phyloP scores from a whole-genome alignment of 176 grass and related monocot genomes.

The Oryza glumipatula region DNA sequence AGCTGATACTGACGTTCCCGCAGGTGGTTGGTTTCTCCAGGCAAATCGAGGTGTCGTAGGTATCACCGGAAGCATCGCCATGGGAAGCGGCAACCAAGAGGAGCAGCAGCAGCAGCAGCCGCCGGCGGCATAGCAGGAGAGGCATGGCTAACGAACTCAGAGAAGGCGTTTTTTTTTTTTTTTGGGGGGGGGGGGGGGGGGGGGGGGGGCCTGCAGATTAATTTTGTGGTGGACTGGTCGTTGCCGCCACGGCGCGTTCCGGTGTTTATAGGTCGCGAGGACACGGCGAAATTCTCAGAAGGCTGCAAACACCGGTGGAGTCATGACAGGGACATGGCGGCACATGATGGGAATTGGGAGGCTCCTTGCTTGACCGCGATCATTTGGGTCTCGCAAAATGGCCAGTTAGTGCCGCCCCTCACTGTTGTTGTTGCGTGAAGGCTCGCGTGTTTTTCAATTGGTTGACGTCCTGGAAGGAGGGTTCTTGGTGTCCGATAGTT shows the following conservation, averaged over 20 bases:
- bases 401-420: not conserved
- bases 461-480: not conserved
- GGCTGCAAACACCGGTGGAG: not conserved
- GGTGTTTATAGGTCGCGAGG: not conserved
- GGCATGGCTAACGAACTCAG: not conserved
- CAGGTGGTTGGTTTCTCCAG: not conserved
- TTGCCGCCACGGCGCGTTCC: not conserved
- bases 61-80: not conserved
- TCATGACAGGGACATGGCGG: not conserved
- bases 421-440: not conserved
- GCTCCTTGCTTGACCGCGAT: not conserved
- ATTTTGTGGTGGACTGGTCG: not conserved
- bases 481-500: not conserved
- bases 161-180: not conserved
- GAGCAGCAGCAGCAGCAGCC: not conserved
- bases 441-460: not conserved
- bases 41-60: not conserved
- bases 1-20: not conserved
- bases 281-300: not conserved
- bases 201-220: too few species aligned
- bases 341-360: not conserved
- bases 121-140: not conserved
- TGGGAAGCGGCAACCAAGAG: constrained; percentile 6
- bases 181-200: too few species aligned
- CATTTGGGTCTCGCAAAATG: not conserved